Percentiles rank a stretch among this genome's conserved stretches.
These are phyloP conservation scores for Sarocladiaceae sp. DNA, from an alignment of 2,329 filamentous ascomycete species.

Conservation along the genomic window DNA sequence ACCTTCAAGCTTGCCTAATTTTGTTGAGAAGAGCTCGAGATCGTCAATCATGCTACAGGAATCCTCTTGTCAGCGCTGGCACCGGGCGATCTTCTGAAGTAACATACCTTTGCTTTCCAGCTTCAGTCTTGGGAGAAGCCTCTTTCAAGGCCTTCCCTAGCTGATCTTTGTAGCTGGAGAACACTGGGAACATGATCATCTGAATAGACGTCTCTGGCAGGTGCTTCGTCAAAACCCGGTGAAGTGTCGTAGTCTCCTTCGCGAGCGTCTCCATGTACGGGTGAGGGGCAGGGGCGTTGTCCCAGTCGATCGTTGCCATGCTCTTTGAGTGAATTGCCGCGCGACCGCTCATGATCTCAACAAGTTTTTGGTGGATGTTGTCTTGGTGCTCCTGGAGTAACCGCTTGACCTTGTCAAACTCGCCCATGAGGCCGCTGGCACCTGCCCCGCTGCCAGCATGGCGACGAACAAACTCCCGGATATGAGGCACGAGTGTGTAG, in stretches of 20 bases:
- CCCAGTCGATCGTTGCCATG: slow-evolving; percentile 72
- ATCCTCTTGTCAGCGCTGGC: not conserved
- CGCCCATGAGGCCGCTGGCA: slow-evolving; percentile 59
- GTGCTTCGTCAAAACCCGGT: slow-evolving; percentile 77
- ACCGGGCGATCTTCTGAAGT: too few species aligned
- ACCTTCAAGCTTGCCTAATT: slow-evolving; percentile 71
- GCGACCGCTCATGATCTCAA: slow-evolving; percentile 83
- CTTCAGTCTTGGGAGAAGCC: slow-evolving; percentile 57
- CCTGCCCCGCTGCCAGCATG: slow-evolving; percentile 52
- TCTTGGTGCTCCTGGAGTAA: slow-evolving; percentile 84
- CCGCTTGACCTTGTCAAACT: slow-evolving; percentile 83
- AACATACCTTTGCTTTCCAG: slow-evolving; percentile 65
- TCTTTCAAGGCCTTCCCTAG: slow-evolving; percentile 65
- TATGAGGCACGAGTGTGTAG: slow-evolving; percentile 78
- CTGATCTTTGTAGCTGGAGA: slow-evolving; percentile 73
- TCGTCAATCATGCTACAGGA: slow-evolving; percentile 64
- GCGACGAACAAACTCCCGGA: slow-evolving; percentile 84
- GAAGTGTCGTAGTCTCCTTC: slow-evolving; percentile 79
- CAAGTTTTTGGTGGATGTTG: slow-evolving; percentile 85
- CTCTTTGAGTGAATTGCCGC: slow-evolving; percentile 67
- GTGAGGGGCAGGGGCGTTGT: slow-evolving; percentile 43
- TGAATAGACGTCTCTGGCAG: slow-evolving; percentile 69
- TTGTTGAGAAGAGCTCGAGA: slow-evolving; percentile 63
- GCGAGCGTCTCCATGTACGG: slow-evolving; percentile 80
- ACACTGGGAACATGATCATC: slow-evolving; percentile 83